Evolutionary conservation across 2,329 filamentous ascomycete species (phyloP).

Genomic region (Pseudogymnoascus sp.): DNA sequence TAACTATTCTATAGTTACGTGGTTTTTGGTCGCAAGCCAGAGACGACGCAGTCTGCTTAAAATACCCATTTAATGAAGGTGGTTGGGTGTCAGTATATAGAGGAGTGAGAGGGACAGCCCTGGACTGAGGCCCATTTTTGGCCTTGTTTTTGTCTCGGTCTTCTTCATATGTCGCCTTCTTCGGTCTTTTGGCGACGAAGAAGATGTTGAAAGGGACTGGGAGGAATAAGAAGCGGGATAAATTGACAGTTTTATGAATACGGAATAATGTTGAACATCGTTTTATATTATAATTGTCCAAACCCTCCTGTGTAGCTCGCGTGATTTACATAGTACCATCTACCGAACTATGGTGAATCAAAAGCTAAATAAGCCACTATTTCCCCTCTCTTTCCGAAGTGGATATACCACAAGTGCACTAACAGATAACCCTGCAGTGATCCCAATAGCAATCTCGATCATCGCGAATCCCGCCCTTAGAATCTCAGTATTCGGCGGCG

Average conservation of each 20-base stretch:
- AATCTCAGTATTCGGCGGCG: constrained; percentile 30
- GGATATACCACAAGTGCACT: constrained; percentile 34
- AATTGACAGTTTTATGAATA: background rate
- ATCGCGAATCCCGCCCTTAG: constrained; percentile 33
- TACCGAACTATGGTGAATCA: no score
- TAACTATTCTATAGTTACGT: background rate
- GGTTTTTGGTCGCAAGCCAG: background rate
- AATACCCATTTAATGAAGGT: background rate
- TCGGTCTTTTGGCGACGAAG: background rate
- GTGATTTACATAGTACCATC: no score
- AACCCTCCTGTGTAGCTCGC: no score
- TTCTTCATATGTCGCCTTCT: background rate
- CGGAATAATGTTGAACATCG: constrained; percentile 20
- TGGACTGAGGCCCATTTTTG: background rate
- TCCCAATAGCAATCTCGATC: constrained; percentile 35
- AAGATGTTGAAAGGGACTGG: background rate
- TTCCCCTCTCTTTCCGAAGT: constrained; percentile 14
- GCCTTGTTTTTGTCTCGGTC: background rate
- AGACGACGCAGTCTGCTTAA: background rate
- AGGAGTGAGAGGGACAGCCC: background rate
- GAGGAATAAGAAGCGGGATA: background rate
- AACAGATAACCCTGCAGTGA: constrained; percentile 34
- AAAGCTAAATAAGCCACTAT: no score
- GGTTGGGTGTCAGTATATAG: background rate
- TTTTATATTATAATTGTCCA: constrained; percentile 26